phyloP scores from a whole-genome alignment of 2,329 filamentous ascomycete genomes.

The Claviceps purpurea region DNA sequence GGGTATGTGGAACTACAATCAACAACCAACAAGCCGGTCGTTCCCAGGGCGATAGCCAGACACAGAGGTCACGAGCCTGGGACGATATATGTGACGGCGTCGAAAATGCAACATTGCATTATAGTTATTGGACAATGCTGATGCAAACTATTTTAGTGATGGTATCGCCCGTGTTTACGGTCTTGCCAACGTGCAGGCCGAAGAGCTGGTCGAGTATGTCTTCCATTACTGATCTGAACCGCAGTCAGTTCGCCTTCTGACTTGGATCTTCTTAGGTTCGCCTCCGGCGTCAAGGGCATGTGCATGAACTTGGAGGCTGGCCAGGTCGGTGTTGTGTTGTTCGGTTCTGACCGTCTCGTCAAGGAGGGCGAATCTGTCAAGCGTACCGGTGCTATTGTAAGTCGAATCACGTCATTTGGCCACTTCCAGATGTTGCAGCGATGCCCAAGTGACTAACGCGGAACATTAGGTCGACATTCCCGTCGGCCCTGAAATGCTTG shows the following conservation, averaged over 20 bases:
- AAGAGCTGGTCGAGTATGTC: constrained; percentile 98
- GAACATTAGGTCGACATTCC: constrained; percentile 77
- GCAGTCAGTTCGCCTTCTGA: constrained; percentile 10
- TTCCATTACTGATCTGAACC: constrained; percentile 2
- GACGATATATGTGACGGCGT: neutral
- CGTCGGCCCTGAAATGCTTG: constrained; percentile 83
- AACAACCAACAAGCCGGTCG: neutral
- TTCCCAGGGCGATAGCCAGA: neutral
- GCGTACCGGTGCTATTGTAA: constrained; percentile 98
- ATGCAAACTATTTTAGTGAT: constrained; percentile 53
- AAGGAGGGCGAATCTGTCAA: constrained; percentile 99
- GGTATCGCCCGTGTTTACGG: constrained; percentile 99
- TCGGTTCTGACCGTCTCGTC: constrained; percentile 99
- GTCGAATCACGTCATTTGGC: constrained; percentile 22
- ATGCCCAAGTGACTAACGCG: constrained; percentile 11
- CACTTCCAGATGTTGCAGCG: neutral
- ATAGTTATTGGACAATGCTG: constrained; percentile 10
- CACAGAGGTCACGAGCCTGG: neutral
- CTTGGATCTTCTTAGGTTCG: constrained; percentile 56
- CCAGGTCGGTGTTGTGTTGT: constrained; percentile 99
- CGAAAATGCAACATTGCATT: neutral
- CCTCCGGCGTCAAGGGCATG: constrained; percentile 99
- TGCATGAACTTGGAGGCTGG: constrained; percentile 99
- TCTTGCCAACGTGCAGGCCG: constrained; percentile 99
- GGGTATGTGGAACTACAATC: constrained; percentile 56